Conservation (phyloP, 768 basidiomycete species). For the Suillus variegatus region DNA sequence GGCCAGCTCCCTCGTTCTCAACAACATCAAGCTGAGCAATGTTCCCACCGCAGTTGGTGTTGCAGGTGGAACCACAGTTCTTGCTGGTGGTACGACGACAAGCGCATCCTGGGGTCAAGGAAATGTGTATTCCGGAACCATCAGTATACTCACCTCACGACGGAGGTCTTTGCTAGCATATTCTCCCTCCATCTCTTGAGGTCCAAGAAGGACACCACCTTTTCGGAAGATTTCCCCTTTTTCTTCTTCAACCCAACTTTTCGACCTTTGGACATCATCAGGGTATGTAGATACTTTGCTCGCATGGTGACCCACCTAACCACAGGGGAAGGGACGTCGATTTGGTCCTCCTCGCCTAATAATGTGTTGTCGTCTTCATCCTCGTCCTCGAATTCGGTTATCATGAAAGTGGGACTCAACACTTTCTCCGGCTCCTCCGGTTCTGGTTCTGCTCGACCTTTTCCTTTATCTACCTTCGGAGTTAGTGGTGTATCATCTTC, state of each 20-base stretch:
- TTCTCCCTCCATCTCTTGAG: slow-evolving; percentile 88
- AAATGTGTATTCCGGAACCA: slow-evolving; percentile 61
- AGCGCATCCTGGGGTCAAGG: slow-evolving; percentile 74
- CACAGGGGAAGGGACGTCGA: slow-evolving; percentile 32
- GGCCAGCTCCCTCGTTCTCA: slow-evolving; percentile 39
- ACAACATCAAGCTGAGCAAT: slow-evolving; percentile 37
- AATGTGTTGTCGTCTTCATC: slow-evolving; percentile 42
- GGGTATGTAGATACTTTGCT: neutral
- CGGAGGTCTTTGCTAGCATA: slow-evolving; percentile 87
- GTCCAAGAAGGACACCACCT: slow-evolving; percentile 75
- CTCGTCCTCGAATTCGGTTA: slow-evolving; percentile 54
- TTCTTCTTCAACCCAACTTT: slow-evolving; percentile 89
- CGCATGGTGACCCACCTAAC: neutral
- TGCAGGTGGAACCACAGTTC: slow-evolving; percentile 34
- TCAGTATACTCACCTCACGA: slow-evolving; percentile 55
- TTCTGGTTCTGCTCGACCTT: slow-evolving; percentile 68
- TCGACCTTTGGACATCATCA: slow-evolving; percentile 46
- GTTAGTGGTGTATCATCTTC: slow-evolving; percentile 44
- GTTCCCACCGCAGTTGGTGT: slow-evolving; percentile 42
- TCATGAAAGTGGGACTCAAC: slow-evolving; percentile 64
- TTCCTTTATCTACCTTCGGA: slow-evolving; percentile 77
- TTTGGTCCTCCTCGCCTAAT: slow-evolving; percentile 29
- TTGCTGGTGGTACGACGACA: slow-evolving; percentile 33
- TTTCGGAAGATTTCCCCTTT: slow-evolving; percentile 91
- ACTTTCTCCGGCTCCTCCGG: slow-evolving; percentile 71